Percentiles rank a stretch among this genome's conserved stretches.
These are phyloP conservation scores for Colletotrichum abscissum DNA, from an alignment of 2,329 filamentous ascomycete species.

Conservation along the genomic window DNA sequence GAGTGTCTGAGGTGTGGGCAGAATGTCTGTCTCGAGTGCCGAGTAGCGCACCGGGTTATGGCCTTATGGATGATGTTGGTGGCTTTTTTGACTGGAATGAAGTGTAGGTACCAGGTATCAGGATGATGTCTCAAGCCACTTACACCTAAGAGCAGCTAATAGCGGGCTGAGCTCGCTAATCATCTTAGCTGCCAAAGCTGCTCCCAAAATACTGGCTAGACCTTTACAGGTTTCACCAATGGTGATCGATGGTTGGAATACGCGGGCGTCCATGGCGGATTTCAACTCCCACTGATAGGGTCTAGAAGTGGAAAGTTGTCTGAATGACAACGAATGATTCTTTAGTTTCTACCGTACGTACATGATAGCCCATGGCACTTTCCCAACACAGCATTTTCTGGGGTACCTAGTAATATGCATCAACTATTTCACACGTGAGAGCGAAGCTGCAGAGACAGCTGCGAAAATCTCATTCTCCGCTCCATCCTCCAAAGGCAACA, in stretches of 20 bases:
- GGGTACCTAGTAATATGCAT: too few relatives aligned
- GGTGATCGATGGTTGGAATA: neutral
- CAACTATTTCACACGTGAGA: slow-evolving; percentile 27
- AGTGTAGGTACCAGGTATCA: neutral
- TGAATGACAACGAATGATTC: neutral
- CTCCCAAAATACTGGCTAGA: neutral
- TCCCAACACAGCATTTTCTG: neutral
- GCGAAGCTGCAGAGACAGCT: slow-evolving; percentile 46
- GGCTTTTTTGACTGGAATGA: neutral
- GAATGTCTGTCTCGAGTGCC: neutral
- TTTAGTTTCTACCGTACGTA: neutral
- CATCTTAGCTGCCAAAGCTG: neutral
- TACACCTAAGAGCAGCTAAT: neutral
- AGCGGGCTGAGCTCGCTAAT: neutral
- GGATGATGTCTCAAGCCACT: neutral
- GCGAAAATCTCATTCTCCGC: slow-evolving; percentile 56
- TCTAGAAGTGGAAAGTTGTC: neutral
- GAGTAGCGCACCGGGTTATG: neutral
- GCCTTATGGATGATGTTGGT: neutral
- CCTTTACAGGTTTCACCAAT: neutral
- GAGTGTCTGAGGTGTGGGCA: neutral
- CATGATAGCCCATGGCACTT: neutral
- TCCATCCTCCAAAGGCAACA: slow-evolving; percentile 55
- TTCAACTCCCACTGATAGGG: neutral
- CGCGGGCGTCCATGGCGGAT: too few relatives aligned